A percentile compares a stretch with the other conserved stretches of the same genome.
phyloP scores from a whole-genome alignment of 2,329 filamentous ascomycete species.

The Cladorrhinum sp. region DNA sequence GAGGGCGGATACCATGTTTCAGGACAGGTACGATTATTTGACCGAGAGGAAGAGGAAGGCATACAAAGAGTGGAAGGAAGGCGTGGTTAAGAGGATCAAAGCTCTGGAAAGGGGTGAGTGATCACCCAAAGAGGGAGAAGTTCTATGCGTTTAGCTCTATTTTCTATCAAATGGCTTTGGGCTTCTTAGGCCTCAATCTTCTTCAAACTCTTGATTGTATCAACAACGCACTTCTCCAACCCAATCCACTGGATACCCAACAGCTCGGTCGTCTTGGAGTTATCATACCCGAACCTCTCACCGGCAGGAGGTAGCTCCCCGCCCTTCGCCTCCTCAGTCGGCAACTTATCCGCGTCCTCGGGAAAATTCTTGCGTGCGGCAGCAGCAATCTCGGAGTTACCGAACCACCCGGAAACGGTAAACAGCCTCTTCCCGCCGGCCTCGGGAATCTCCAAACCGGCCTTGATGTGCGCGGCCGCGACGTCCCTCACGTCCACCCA shows the following conservation, averaged over 20 bases:
- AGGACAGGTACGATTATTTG: slow-evolving; percentile 69
- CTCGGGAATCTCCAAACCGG: slow-evolving; percentile 45
- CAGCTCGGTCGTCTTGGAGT: slow-evolving; percentile 54
- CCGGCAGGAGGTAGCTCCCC: slow-evolving; percentile 41
- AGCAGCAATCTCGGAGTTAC: slow-evolving; percentile 44
- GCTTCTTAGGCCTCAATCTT: slow-evolving; percentile 33
- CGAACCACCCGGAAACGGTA: slow-evolving; percentile 45
- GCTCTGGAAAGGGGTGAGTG: slow-evolving; percentile 20
- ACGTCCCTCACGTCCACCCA: slow-evolving; percentile 59
- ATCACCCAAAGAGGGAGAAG: neutral
- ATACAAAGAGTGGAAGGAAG: slow-evolving; percentile 63
- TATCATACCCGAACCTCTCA: slow-evolving; percentile 54
- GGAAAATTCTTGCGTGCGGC: slow-evolving; percentile 48
- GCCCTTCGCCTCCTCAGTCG: slow-evolving; percentile 43
- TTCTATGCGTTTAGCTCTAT: neutral
- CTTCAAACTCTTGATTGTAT: slow-evolving; percentile 63
- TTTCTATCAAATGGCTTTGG: neutral
- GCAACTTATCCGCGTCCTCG: slow-evolving; percentile 47
- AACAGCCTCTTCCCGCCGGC: slow-evolving; percentile 53
- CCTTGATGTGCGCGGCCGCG: slow-evolving; percentile 51
- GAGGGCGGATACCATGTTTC: slow-evolving; percentile 67
- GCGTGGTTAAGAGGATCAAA: slow-evolving; percentile 53
- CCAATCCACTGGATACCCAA: slow-evolving; percentile 61
- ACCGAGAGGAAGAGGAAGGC: slow-evolving; percentile 60
- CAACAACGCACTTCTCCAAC: slow-evolving; percentile 60